Conservation (phyloP, 73 alveolate species). For the Paramecium sonneborni region DNA sequence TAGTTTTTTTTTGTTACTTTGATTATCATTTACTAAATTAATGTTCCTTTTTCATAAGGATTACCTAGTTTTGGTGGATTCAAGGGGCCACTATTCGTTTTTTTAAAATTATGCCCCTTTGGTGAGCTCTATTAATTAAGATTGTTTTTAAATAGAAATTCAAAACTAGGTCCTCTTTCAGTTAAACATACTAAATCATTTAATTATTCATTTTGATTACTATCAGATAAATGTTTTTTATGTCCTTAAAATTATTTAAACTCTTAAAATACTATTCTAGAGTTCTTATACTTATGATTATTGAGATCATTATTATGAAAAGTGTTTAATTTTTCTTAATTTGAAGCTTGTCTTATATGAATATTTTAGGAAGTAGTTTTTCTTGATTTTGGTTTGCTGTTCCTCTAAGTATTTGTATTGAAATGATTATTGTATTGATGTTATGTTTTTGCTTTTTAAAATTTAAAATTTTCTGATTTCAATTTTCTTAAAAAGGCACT, state of each 20-base stretch:
- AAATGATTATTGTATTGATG: not conserved
- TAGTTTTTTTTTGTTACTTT: not conserved
- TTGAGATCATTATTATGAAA: not conserved
- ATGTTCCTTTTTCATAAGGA: not conserved
- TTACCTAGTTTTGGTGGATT: not conserved
- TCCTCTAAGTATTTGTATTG: not conserved
- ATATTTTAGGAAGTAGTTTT: not conserved
- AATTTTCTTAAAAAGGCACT: not conserved
- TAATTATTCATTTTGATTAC: not conserved
- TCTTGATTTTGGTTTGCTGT: not conserved
- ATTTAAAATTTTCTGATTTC: not conserved
- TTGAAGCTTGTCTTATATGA: not conserved
- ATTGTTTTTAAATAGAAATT: not conserved
- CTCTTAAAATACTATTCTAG: not conserved
- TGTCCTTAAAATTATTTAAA: not conserved
- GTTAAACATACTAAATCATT: not conserved
- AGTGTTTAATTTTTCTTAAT: constrained; percentile 29
- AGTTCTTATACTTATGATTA: not conserved
- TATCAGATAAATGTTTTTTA: not conserved
- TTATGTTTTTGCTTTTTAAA: not conserved
- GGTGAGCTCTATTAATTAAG: not conserved
- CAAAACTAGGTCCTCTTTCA: not conserved
- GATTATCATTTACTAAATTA: not conserved
- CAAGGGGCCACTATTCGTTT: not conserved
- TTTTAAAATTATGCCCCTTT: not conserved